Evolutionary conservation across 495 filamentous ascomycete genomes (phyloP).

Genomic region (Parmelia sp.): DNA sequence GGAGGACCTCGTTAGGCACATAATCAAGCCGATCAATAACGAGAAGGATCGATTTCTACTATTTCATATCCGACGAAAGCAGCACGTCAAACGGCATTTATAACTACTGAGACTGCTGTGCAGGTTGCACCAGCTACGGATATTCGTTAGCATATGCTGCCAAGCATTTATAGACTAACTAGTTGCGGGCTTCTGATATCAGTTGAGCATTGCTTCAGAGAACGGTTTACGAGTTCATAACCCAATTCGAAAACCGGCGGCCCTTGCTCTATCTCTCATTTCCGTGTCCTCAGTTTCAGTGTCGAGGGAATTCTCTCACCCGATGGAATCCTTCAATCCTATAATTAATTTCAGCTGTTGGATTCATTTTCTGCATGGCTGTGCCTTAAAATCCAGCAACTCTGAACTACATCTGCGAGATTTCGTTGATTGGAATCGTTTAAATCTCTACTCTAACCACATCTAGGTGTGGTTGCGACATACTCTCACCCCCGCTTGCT

Average conservation of each 20-base stretch:
- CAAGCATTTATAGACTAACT: slow-evolving; percentile 2
- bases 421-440: too few species aligned
- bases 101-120: slow-evolving; percentile 5
- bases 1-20: not conserved
- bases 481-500: too few species aligned
- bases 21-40: not conserved
- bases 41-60: slow-evolving; percentile 8
- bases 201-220: slow-evolving; percentile 4
- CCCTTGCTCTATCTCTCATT: not conserved
- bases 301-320: too few species aligned
- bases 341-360: too few species aligned
- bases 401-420: too few species aligned
- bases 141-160: slow-evolving; percentile 7
- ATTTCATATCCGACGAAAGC: not conserved
- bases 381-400: too few species aligned
- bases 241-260: not conserved
- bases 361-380: too few species aligned
- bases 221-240: not conserved
- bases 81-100: not conserved
- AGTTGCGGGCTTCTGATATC: not conserved
- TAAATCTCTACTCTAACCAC: too few species aligned
- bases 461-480: too few species aligned
- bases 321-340: too few species aligned
- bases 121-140: slow-evolving; percentile 3
- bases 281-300: not conserved